phyloP scores from a whole-genome alignment of 768 basidiomycete species.

The Polyporus arcularius region DNA sequence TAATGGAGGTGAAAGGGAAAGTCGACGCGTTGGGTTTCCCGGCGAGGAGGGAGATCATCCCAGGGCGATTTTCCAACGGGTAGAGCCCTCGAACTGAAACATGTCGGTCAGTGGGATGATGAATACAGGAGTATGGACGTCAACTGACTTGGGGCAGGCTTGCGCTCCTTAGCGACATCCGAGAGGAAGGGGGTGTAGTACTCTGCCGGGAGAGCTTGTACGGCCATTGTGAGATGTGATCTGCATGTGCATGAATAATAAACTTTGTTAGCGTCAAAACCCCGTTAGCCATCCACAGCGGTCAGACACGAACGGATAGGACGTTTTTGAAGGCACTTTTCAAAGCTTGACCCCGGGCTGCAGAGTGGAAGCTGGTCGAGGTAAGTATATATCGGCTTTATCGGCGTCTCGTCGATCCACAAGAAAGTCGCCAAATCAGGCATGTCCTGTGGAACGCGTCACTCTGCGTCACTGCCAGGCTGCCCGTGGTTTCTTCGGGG shows the following conservation, averaged over 20 bases:
- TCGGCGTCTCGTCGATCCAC: slow-evolving; percentile 6
- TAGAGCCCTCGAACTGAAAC: slow-evolving; percentile 59
- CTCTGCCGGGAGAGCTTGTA: slow-evolving; percentile 43
- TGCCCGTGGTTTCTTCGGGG: no score
- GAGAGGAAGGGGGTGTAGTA: slow-evolving; percentile 67
- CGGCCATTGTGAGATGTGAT: slow-evolving; percentile 1
- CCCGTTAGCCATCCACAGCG: no score
- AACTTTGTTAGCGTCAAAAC: no score
- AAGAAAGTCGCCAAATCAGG: background rate
- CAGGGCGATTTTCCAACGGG: slow-evolving; percentile 80
- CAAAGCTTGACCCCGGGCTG: no score
- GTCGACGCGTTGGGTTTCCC: slow-evolving; percentile 67
- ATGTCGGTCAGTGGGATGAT: background rate
- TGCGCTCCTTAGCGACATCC: slow-evolving; percentile 56
- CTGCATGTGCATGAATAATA: background rate
- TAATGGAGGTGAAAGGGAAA: slow-evolving; percentile 35
- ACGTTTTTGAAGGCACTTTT: no score
- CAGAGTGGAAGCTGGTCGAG: background rate
- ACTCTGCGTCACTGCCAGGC: background rate
- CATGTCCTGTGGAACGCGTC: slow-evolving; percentile 5
- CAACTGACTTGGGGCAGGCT: slow-evolving; percentile 56
- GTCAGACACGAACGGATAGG: no score
- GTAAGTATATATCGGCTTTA: background rate
- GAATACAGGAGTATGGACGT: background rate
- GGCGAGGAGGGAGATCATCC: slow-evolving; percentile 80